Evolutionary conservation across 2,329 filamentous ascomycete genomes (phyloP).

Genomic region (Septoria linicola): DNA sequence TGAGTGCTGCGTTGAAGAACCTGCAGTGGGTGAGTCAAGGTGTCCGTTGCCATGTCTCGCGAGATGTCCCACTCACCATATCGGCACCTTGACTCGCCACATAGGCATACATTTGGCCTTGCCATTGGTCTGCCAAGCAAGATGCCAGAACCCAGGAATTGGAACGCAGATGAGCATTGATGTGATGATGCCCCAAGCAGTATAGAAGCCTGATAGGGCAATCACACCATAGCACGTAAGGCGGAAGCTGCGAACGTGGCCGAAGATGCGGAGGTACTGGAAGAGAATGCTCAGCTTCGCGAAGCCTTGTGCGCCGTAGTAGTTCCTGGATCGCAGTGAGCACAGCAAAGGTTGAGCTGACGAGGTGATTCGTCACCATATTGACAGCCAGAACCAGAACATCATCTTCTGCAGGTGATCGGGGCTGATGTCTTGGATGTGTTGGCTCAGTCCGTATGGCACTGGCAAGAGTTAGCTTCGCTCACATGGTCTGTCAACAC

Average conservation of each 20-base stretch:
- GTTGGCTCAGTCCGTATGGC: not conserved
- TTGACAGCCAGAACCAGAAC: conserved; percentile 4
- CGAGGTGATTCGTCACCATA: not conserved
- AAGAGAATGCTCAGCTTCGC: conserved; percentile 13
- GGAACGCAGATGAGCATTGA: conserved; percentile 16
- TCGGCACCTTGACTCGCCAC: conserved; percentile 5
- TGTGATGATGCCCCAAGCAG: conserved; percentile 12
- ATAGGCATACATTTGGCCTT: conserved; percentile 6
- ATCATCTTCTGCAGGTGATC: not conserved
- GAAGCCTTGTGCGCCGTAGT: conserved; percentile 14
- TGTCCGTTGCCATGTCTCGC: too few species aligned
- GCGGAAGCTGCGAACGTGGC: conserved; percentile 10
- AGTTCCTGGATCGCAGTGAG: conserved; percentile 2
- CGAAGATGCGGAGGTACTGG: conserved; percentile 16
- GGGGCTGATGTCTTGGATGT: conserved; percentile 6
- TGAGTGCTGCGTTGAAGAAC: too few species aligned
- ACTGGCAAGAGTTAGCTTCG: not conserved
- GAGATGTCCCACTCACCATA: not conserved
- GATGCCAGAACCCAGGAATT: conserved; percentile 13
- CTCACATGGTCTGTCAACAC: not conserved
- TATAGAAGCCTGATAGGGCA: conserved; percentile 10
- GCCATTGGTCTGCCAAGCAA: conserved; percentile 2
- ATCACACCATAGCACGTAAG: conserved; percentile 13
- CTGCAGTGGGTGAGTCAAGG: too few species aligned
- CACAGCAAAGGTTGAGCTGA: too few species aligned